Evolutionary conservation across 1,139 yeast species (phyloP), one percentile per base, ranked within the genome.

Genomic region (Yamadazyma sp.): DNA sequence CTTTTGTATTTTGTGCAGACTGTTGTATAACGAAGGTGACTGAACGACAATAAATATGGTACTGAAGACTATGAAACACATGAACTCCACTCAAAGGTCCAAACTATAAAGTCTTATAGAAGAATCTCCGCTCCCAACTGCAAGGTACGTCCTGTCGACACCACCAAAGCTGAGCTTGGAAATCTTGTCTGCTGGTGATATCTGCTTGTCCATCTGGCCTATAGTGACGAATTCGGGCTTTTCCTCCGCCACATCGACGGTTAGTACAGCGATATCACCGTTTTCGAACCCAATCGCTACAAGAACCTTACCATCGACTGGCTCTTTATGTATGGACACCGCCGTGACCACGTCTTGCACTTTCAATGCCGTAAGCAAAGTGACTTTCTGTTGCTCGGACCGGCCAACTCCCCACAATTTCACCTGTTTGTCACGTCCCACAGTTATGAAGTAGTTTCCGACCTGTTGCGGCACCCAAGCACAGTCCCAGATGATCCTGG

Each of bases 401-500:
- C 22, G 5, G 22, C 22, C 22, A 20, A 20, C 8, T 5, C 22
- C 56, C 98, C 98, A 92, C 10, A 81, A 53, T 56, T 87, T 88
- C 37, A 91, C 60, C 14, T 77, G 74, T 56, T 81, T 87, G 59
- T 94, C 99, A 61, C 99, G 79, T 3, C 97, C 86, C 0, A 83
- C 95, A 0, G 98, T 92, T 17, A 87, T 69, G 55, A 92, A 91
- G 23, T 59, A 61, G 8, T 36, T 41, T 5, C 62, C 60, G 15
- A 49, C 44, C 5, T 50, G 44, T 9, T 53, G 64, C 3, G 87
- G 85, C 1, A 79, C 66, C 97, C 97, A 92, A 25, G 86, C 77
- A 56, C 95, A 83, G 62, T 92, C 98, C 98, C 98, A 94, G 36
- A 94, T 80, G 52, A 94, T 92, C 62, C 98, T 79, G 7, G 84